Evolutionary conservation across 2,329 filamentous ascomycete species (phyloP), one percentile per base, ranked within the genome.

Genomic region (Endocalyx cinctus): DNA sequence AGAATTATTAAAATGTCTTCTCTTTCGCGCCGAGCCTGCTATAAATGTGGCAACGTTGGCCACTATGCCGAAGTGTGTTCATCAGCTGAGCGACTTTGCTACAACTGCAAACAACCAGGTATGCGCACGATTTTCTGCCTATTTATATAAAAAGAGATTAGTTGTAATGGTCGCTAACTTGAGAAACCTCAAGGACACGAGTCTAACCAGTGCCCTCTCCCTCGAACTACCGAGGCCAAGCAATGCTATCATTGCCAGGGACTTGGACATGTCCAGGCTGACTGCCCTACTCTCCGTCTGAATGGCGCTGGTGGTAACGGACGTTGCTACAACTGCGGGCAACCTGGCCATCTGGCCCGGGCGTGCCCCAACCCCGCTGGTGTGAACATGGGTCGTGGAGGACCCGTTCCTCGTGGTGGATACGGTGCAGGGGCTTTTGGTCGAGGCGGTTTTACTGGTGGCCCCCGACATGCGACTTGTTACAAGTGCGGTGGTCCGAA

Each of bases 191-290:
- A 56, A 79, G 84, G 87, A 62, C 92, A 98, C 67, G 92, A 98
- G 72, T 97, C 90, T 48, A 97, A 94, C 70, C 85, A 84, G 64
- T 98, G 92, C 77, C 92, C 92, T 53, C 82, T 90, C 59, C 92
- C 92, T 57, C 84, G 92, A 64, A 96, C 90, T 42, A 96, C 92
- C 46, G 92, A 98, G 70, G 88, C 88, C 33, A 98, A 98, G 81
- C 92, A 98, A 75, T 98, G 92, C 79, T 98, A 98, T 66, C 92
- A 97, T 71, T 98, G 92, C 76, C 92, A 97, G 73, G 92, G 92
- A 39, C 79, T 97, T 42, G 92, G 92, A 49, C 92, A 98, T 62
- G 92, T 98, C 55, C 92, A 98, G 73, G 92, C 92, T 51, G 92
- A 98, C 66, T 98, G 92, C 77, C 92, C 92, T 55, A 97, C 92